These are phyloP conservation scores for Fennellomyces sp. DNA, from an alignment of 371 early-diverging fungal genomes.

Conservation along the genomic window DNA sequence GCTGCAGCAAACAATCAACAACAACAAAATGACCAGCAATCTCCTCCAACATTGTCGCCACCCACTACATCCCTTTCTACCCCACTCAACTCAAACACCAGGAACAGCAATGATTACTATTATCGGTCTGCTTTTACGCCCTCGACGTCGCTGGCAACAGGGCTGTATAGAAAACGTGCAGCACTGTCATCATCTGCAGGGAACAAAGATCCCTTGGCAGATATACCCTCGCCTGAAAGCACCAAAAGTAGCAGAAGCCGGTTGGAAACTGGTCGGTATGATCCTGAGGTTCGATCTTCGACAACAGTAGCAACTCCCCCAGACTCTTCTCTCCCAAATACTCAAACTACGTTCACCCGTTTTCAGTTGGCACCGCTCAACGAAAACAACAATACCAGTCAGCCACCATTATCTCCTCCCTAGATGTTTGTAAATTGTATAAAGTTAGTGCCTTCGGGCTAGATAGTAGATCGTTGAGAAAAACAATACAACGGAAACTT, in stretches of 20 bases:
- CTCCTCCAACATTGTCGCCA: not conserved
- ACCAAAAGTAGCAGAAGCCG: not conserved
- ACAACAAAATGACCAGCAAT: not conserved
- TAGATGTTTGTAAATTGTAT: not conserved
- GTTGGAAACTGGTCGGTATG: not conserved
- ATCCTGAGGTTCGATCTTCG: not conserved
- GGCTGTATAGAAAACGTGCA: not conserved
- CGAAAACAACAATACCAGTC: not conserved
- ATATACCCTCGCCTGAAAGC: not conserved
- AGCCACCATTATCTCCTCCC: not conserved
- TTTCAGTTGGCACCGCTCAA: not conserved
- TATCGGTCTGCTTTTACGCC: conserved; percentile 7
- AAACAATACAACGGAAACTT: not conserved
- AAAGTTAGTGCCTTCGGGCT: not conserved
- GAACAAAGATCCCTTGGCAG: not conserved
- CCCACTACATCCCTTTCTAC: not conserved
- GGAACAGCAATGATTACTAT: not conserved
- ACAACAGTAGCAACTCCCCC: not conserved
- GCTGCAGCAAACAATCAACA: not conserved
- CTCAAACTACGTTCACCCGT: not conserved
- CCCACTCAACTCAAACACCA: not conserved
- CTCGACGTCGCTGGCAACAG: conserved; percentile 2
- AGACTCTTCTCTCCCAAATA: not conserved
- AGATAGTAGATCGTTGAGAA: not conserved
- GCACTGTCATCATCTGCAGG: not conserved